Evolutionary conservation across 306 rosid genomes (phyloP), one percentile per base, ranked within the genome.

Genomic region (Rosa lucieae): DNA sequence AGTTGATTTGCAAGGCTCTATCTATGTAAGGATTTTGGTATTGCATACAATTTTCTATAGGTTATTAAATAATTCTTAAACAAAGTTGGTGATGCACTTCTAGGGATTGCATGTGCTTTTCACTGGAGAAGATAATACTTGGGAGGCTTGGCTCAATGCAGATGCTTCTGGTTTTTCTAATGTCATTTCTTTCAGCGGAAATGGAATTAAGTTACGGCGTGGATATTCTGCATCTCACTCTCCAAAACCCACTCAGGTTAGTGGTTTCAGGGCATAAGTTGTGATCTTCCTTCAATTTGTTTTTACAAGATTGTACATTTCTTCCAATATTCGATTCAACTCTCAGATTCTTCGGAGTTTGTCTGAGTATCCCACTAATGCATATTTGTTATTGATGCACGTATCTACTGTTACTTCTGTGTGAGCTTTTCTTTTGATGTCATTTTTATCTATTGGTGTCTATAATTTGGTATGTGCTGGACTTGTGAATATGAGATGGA

Each of bases 71-170:
- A 77, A 52, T 81, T 68, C 77, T 49, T 80, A 56, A 85, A 56
- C 82, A 43, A 67, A 84, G 74, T 79, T 81, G 78, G 70, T 79
- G 67, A 58, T 82, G 73, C 67, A 72, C 78, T 79, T 86, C 87
- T 80, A 95, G 99, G 98, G 98, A 72, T 79, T 96, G 79, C 92
- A 96, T 89, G 97, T 96, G 63, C 96, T 93, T 86, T 96, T 96
- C 88, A 89, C 89, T 0, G 99, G 98, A 80, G 99, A 96, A 84
- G 99, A 96, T 81, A 86, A 90, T 73, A 88, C 92, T 18, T 96
- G 99, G 99, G 99, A 96, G 87, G 98, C 97, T 82, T 91, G 99
- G 98, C 90, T 96, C 83, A 90, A 87, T 84, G 82, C 85, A 77
- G 97, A 93, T 81, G 84, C 97, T 81, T 93, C 98, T 83, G 96